Conservation (phyloP, 768 basidiomycete species). For the Termitomyces sp. region DNA sequence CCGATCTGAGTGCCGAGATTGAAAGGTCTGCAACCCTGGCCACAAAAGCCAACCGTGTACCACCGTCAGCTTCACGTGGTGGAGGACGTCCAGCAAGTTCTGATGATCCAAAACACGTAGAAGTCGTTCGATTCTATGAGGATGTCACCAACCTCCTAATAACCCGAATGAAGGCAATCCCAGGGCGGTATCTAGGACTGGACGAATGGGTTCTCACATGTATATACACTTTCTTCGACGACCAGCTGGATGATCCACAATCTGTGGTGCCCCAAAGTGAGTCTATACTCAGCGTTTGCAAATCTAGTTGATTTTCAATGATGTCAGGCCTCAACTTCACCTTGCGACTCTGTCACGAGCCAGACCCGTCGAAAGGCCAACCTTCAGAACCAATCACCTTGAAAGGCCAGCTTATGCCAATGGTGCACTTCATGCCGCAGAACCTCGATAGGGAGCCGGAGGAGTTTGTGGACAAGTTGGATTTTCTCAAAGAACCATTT, state of each 20-base stretch:
- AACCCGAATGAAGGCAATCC: conserved; percentile 46
- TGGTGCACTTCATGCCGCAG: conserved; percentile 59
- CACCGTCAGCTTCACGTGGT: conserved; percentile 32
- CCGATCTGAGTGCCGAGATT: conserved; percentile 63
- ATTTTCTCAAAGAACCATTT: conserved; percentile 61
- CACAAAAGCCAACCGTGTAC: conserved; percentile 37
- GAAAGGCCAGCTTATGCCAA: conserved; percentile 36
- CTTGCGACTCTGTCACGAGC: conserved; percentile 44
- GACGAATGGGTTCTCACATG: conserved; percentile 68
- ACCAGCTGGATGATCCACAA: conserved; percentile 22
- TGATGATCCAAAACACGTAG: conserved; percentile 55
- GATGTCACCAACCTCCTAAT: conserved; percentile 81
- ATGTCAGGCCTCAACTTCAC: conserved; percentile 58
- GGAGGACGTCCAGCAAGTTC: conserved; percentile 31
- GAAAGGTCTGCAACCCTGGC: conserved; percentile 45
- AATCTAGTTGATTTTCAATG: neutral
- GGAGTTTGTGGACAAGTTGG: conserved; percentile 55
- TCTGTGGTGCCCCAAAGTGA: conserved; percentile 34
- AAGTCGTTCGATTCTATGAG: conserved; percentile 76
- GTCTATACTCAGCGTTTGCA: conserved; percentile 13
- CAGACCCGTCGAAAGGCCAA: conserved; percentile 21
- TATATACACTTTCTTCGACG: conserved; percentile 55
- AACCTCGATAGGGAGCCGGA: conserved; percentile 58
- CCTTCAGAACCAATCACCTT: conserved; percentile 25
- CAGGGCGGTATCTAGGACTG: conserved; percentile 34